Evolutionary conservation across 2,329 filamentous ascomycete genomes (phyloP).

Genomic region (Epichloe scottii): DNA sequence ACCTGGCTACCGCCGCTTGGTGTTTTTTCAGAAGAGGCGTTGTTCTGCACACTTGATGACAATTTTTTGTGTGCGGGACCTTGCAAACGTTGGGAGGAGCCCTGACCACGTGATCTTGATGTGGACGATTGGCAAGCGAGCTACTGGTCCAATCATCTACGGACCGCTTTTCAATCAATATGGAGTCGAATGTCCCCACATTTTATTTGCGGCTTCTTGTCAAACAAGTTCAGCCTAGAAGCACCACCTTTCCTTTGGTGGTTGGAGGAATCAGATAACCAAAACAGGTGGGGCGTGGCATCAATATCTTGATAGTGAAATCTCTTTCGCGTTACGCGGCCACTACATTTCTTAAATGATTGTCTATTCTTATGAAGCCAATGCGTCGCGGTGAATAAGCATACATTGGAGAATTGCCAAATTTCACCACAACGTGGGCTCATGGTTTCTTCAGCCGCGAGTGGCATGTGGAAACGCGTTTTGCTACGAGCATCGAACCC

Average conservation of each 20-base stretch:
- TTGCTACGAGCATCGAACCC: neutral
- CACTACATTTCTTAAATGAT: neutral
- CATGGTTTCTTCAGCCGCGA: neutral
- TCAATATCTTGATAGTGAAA: neutral
- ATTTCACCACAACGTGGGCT: neutral
- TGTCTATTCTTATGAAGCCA: neutral
- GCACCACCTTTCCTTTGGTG: too few species aligned
- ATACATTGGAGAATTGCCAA: neutral
- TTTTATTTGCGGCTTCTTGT: neutral
- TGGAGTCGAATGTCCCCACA: neutral
- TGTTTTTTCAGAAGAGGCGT: conserved; percentile 23
- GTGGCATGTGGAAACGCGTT: neutral
- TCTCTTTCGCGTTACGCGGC: neutral
- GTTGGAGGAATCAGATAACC: too few species aligned
- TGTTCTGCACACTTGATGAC: conserved; percentile 13
- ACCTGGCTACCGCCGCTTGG: conserved; percentile 29
- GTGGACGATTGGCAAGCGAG: conserved; percentile 5
- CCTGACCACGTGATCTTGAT: conserved; percentile 23
- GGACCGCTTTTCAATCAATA: neutral
- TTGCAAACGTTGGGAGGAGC: conserved; percentile 15
- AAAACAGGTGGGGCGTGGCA: too few species aligned
- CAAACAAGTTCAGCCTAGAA: neutral
- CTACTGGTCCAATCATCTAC: neutral
- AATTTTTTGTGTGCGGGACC: conserved; percentile 27
- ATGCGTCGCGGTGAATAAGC: neutral